A percentile compares a stretch with the other conserved stretches of the same genome.
phyloP scores from a whole-genome alignment of 139 green algal species.

The Pleodorina starrii region DNA sequence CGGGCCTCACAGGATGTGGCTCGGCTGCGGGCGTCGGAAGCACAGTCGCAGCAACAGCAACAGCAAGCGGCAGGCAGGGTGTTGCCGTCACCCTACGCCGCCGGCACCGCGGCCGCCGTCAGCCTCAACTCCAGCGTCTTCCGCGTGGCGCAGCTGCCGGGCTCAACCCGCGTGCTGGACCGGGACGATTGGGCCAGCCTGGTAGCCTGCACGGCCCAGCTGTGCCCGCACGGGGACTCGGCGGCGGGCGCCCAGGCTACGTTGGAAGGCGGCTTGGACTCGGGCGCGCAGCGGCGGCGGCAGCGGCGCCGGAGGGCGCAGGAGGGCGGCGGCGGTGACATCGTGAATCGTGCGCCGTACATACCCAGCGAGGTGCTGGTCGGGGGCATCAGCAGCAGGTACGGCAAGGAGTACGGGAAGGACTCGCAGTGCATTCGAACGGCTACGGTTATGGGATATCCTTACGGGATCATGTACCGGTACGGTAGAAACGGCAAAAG shows the following conservation, averaged over 20 bases:
- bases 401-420: background rate
- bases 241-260: background rate
- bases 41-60: no score
- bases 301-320: background rate
- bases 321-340: background rate
- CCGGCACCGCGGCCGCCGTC: no score
- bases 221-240: background rate
- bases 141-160: background rate
- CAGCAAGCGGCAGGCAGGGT: no score
- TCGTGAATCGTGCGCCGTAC: constrained; percentile 23
- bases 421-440: no score
- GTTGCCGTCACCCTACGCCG: no score
- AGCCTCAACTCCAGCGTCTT: background rate
- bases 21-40: no score
- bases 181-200: background rate
- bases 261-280: background rate
- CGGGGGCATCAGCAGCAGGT: background rate
- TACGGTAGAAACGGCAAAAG: no score
- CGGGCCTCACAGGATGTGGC: no score
- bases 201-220: background rate
- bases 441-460: no score
- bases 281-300: no score
- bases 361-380: background rate
- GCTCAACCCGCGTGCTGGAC: constrained; percentile 13
- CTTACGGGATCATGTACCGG: no score